Evolutionary conservation across 495 filamentous ascomycete species (phyloP).

Genomic region (Aspergillus baeticus): DNA sequence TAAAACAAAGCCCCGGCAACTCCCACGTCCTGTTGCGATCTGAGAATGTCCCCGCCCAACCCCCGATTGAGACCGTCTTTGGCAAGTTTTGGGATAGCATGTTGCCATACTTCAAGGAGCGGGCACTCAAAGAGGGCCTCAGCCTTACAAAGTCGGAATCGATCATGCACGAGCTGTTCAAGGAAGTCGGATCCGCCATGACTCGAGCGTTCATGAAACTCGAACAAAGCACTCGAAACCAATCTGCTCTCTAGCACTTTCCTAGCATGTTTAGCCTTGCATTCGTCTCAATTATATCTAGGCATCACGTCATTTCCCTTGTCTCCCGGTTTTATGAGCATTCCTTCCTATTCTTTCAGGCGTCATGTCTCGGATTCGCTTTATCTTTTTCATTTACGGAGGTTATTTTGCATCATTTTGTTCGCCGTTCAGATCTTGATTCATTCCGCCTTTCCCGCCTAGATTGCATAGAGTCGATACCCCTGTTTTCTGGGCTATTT

Average conservation of each 20-base stretch:
- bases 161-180: constrained; percentile 23
- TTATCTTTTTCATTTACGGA: not conserved
- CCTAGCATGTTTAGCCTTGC: not conserved
- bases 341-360: not conserved
- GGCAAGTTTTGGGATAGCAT: constrained; percentile 18
- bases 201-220: constrained; percentile 18
- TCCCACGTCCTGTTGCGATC: not conserved
- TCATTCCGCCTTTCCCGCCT: not conserved
- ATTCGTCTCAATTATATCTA: not conserved
- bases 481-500: constrained; percentile 1
- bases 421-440: not conserved
- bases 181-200: constrained; percentile 19
- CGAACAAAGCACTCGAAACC: not conserved
- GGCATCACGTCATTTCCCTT: not conserved
- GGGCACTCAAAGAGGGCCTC: constrained; percentile 4
- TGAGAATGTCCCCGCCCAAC: not conserved
- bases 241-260: not conserved
- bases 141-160: constrained; percentile 15
- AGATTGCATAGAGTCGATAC: constrained; percentile 12
- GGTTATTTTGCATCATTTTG: not conserved
- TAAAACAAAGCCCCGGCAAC: constrained; percentile 2
- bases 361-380: not conserved
- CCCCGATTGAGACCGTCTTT: constrained; percentile 14
- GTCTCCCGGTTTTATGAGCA: not conserved
- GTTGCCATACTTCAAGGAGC: constrained; percentile 14